Evolutionary conservation across 2,329 filamentous ascomycete species (phyloP), one percentile per base, ranked within the genome.

Genomic region (Penicillium polonicum): DNA sequence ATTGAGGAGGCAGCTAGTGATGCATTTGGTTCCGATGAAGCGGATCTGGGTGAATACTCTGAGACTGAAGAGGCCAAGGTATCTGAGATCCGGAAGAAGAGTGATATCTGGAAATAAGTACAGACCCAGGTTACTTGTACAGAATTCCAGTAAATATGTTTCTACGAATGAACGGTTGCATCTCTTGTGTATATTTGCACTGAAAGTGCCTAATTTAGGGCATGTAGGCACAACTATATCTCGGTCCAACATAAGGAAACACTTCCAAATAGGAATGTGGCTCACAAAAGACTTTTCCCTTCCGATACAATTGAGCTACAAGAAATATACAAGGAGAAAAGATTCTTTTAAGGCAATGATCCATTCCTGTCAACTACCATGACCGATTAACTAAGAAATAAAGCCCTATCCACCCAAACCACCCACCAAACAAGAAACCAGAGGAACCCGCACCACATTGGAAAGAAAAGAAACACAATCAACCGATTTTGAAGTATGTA

Each of bases 1-100:
- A 71, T 76, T n/a, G 73, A 75, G 53, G 70, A 73, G 36, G 62
- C 61, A 2, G 59, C 69, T 3, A 60, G 57, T 1, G 71, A 75
- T 33, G 62, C 64, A 1, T 74, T 70, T 62, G 69, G 63, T 2
- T 44, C 61, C 2, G 61, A 65, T 3, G 71, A 73, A 25, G 51
- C 59, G 4, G 71, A 72, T 41, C 21, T 72, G 21, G 55, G 63
- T 42, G 64, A 67, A 31, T 70, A 67, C 12, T 71, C 64, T n/a
- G 60, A 64, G 19, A 66, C 69, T 25, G 72, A 74, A 36, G 66
- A 71, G 27, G 65, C 65, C 5, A 58, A 62, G 19, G 67, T 68
- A 17, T 65, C 59, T 43, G 62, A 61, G 27, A 70, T 74, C 36
- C 68, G 69, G 15, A 66, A 67, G 51, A 64, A 68, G 51, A 70